These are phyloP conservation scores for Neckera pumila DNA, from an alignment of 225 moss, liverwort and hornwort species.

Conservation along the genomic window DNA sequence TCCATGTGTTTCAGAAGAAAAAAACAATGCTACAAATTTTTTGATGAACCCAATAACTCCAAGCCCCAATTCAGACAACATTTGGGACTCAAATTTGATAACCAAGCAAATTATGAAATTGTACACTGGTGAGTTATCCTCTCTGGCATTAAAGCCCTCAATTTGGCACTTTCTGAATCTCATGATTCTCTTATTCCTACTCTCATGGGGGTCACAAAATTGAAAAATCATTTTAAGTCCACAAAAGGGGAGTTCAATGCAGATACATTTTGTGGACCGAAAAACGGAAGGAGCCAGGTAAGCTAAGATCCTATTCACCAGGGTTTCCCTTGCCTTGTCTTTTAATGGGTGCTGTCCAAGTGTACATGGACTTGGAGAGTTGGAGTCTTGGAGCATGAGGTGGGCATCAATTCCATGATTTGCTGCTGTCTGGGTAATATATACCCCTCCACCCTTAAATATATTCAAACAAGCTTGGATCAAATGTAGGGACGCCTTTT, in stretches of 20 bases:
- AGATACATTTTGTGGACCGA: not conserved
- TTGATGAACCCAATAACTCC: too few species aligned
- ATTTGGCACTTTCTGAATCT: not conserved
- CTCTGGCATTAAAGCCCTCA: not conserved
- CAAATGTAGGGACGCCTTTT: fast-evolving
- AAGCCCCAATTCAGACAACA: too few species aligned
- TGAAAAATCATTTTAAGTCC: not conserved
- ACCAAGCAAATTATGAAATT: not conserved
- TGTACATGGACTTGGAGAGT: not conserved
- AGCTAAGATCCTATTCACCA: conserved; percentile 4
- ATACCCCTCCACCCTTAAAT: not conserved
- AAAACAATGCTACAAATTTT: not conserved
- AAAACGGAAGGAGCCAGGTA: not conserved
- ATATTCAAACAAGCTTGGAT: not conserved
- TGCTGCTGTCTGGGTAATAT: not conserved
- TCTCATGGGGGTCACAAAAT: too few species aligned
- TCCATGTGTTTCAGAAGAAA: too few species aligned
- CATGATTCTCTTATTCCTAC: not conserved
- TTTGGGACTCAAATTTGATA: not conserved
- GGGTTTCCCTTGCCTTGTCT: not conserved
- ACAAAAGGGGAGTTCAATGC: not conserved
- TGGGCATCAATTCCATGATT: not conserved
- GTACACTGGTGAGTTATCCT: not conserved
- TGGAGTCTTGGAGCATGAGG: not conserved
- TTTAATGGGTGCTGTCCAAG: not conserved